Evolutionary conservation across 179 eudicot species (phyloP).

Genomic region (Carnegiea gigantea): DNA sequence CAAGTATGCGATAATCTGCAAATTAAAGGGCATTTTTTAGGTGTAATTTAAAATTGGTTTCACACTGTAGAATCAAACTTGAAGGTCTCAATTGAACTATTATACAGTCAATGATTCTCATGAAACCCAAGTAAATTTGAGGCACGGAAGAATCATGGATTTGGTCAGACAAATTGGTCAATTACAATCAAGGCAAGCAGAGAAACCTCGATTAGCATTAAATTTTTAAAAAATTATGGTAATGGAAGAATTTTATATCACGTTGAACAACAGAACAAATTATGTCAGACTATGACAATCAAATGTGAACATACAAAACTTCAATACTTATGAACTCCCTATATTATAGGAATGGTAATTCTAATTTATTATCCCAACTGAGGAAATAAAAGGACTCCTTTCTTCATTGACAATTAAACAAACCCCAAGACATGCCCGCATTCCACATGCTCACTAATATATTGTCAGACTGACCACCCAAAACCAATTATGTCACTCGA

Average conservation of each 20-base stretch:
- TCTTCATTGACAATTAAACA: background rate
- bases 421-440: background rate
- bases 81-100: background rate
- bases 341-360: background rate
- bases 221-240: no score
- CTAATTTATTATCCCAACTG: background rate
- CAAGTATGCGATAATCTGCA: constrained; percentile 79
- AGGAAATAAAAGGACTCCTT: background rate
- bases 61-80: background rate
- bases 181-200: background rate
- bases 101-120: background rate
- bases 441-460: background rate
- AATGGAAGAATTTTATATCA: background rate
- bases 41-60: background rate
- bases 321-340: background rate
- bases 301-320: background rate
- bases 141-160: background rate
- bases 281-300: background rate
- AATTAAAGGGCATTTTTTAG: background rate
- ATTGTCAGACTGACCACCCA: background rate
- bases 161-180: background rate
- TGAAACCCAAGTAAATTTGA: background rate
- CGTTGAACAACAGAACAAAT: background rate
- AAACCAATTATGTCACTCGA: background rate
- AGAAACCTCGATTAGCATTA: background rate